Base-by-base conservation (phyloP, 805 yeast genomes). In the Yarrowia sp. region DNA sequence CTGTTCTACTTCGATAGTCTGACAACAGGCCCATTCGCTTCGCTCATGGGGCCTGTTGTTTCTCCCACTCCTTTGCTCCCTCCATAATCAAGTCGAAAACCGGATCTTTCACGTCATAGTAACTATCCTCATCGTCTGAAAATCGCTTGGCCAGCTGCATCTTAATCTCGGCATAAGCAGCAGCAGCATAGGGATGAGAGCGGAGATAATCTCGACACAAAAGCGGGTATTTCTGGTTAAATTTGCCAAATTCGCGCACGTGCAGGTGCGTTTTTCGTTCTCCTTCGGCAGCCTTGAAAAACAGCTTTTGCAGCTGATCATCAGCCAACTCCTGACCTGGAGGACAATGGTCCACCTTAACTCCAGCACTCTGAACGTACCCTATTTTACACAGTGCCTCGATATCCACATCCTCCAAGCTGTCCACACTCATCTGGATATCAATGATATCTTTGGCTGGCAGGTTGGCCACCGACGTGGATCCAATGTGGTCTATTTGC, bases 11-110 rank as follows among this genome's bases (percentile, higher is more conserved):
- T n/a, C n/a, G n/a, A n/a, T n/a, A n/a, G n/a, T n/a, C n/a, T n/a
- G n/a, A n/a, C n/a, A n/a, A n/a, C n/a, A n/a, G n/a, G n/a, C n/a
- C n/a, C 21, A 8, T 14, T 19, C n/a, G 14, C 36, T 11, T 16
- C 36, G 36, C 11, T 12, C 16, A 10, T 33, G 16, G 6, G 14
- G 33, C 14, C 11, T 30, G 12, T 10, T n/a, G 21, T 41, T 16
- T 14, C 17, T 26, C 21, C 59, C 59, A 52, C 17, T 52, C 59
- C 6, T 24, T 11, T 0, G 59, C 59, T 4, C 59, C 59, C 32
- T 35, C 59, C 59, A 52, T 36, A 43, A 52, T 52, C 22, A 52
- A 30, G 26, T 52, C 59, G 21, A 52, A 52, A 3, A 52, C 59
- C 1, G 59, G 59, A 52, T 52, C 59, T 9, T 52, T 52, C 8